Evolutionary conservation across 163 green algal species (phyloP), one percentile per base, ranked within the genome.

Genomic region (Chloromonas sp.): DNA sequence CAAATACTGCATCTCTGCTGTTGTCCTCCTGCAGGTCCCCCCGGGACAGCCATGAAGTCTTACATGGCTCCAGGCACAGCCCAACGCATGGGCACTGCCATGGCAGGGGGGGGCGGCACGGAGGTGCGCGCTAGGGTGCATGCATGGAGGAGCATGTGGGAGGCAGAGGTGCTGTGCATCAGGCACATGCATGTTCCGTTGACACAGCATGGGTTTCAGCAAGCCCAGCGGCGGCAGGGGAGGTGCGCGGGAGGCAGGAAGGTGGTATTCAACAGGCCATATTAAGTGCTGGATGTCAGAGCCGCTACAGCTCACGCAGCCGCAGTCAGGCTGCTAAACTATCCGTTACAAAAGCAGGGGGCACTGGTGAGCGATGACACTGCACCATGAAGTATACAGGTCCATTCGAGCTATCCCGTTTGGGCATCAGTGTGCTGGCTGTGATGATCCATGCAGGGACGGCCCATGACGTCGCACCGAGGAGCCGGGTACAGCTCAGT

Each of bases 381-480:
- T 36, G 36, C 36, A 36, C 36, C 36, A 36, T 36, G 36, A 36
- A 36, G 36, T 36, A 36, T 36, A 36, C 36, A 36, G 36, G 36
- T 36, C 36, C 36, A 36, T 36, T 36, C 36, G 36, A 74, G 66
- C 66, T 74, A 74, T 11, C 5, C 66, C 66, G 66, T 74, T 5
- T 5, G 5, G 5, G 66, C 66, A 74, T 74, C 66, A 5, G 11
- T 74, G 66, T 11, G 5, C 66, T 74, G 5, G 5, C 66, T 74
- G 66, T 78, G 36, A 2, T 15, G 14, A 13, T 59, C 58, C 36
- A 59, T 82, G 60, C 58, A 92, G 81, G 91, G 87, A 3, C 92
- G 94, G 0, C 94, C 94, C 0, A 96, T 97, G 93, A 97, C 93
- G 1, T 94, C 92, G 1, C 92, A 93, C 90, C 78, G 88, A 57